Conservation (phyloP, 2,329 filamentous ascomycete genomes). For the Fusarium marasasianum region DNA sequence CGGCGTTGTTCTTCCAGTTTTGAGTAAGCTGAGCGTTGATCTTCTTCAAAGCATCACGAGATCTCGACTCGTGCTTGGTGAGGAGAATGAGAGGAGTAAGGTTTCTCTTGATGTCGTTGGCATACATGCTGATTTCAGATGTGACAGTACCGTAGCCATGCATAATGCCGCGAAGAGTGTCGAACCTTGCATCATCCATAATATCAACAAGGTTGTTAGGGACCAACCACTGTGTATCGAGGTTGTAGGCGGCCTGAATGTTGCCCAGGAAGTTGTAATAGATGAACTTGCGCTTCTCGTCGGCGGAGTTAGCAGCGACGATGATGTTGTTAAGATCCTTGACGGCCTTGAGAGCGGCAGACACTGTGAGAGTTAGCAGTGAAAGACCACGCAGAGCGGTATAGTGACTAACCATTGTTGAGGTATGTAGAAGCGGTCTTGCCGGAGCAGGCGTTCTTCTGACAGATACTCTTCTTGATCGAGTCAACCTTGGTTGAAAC, state of each 20-base stretch:
- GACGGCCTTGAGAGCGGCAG: slow-evolving; percentile 2
- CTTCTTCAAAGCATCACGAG: not conserved
- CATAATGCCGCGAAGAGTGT: slow-evolving; percentile 13
- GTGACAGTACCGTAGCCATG: slow-evolving; percentile 13
- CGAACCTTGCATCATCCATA: not conserved
- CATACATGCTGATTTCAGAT: slow-evolving; percentile 5
- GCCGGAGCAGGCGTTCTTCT: slow-evolving; percentile 17
- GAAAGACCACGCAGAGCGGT: rapidly evolving
- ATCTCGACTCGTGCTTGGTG: slow-evolving; percentile 10
- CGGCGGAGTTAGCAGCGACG: not conserved
- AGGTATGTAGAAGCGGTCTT: slow-evolving; percentile 22
- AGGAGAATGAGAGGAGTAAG: slow-evolving; percentile 8
- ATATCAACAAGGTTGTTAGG: not conserved
- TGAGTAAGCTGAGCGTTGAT: slow-evolving; percentile 17
- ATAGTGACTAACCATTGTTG: slow-evolving; percentile 3
- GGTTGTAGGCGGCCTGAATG: not conserved
- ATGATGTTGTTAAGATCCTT: slow-evolving; percentile 14
- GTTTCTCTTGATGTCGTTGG: slow-evolving; percentile 13
- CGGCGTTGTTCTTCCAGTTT: slow-evolving; percentile 28
- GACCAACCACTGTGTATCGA: not conserved
- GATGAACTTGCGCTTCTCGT: slow-evolving; percentile 6
- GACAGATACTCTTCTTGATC: slow-evolving; percentile 8
- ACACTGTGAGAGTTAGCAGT: not conserved
- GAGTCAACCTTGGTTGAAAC: not conserved
- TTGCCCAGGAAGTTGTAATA: slow-evolving; percentile 10